phyloP scores from a whole-genome alignment of 2,329 filamentous ascomycete species.

The Rachicladosporium sp. region DNA sequence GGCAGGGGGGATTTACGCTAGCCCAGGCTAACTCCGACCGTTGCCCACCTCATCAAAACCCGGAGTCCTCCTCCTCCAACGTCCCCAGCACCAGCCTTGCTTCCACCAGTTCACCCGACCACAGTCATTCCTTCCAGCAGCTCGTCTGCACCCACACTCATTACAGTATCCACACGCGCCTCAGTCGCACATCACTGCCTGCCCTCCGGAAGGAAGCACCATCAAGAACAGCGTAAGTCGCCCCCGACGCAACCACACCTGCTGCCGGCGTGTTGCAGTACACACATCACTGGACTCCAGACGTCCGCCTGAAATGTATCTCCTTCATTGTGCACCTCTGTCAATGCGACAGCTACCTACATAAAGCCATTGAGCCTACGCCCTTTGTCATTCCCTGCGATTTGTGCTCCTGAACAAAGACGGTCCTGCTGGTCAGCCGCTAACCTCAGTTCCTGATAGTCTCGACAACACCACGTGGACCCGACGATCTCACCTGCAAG shows the following conservation, averaged over 20 bases:
- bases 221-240: slow-evolving; percentile 5
- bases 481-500: slow-evolving; percentile 12
- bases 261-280: not conserved
- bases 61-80: slow-evolving; percentile 1
- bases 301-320: slow-evolving; percentile 1
- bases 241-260: slow-evolving; percentile 3
- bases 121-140: slow-evolving; percentile 6
- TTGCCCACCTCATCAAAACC: slow-evolving; percentile 1
- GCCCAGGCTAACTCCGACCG: slow-evolving; percentile 1
- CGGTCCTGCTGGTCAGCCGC: slow-evolving; percentile 6
- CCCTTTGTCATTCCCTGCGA: slow-evolving; percentile 4
- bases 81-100: slow-evolving; percentile 1
- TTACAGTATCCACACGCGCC: slow-evolving; percentile 3
- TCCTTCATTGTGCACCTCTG: slow-evolving; percentile 2
- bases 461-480: slow-evolving; percentile 3
- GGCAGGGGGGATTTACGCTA: slow-evolving; percentile 3
- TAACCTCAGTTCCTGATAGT: slow-evolving; percentile 1
- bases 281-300: slow-evolving; percentile 3
- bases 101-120: slow-evolving; percentile 1
- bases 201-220: slow-evolving; percentile 1
- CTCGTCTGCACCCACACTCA: slow-evolving; percentile 7
- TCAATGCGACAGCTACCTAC: slow-evolving; percentile 5
- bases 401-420: slow-evolving; percentile 3
- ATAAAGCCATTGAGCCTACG: not conserved
- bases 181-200: slow-evolving; percentile 4